Percentiles rank a stretch among this genome's conserved stretches.
These are phyloP conservation scores for Beauveria sp. DNA, from an alignment of 2,329 filamentous ascomycete genomes.

Conservation along the genomic window DNA sequence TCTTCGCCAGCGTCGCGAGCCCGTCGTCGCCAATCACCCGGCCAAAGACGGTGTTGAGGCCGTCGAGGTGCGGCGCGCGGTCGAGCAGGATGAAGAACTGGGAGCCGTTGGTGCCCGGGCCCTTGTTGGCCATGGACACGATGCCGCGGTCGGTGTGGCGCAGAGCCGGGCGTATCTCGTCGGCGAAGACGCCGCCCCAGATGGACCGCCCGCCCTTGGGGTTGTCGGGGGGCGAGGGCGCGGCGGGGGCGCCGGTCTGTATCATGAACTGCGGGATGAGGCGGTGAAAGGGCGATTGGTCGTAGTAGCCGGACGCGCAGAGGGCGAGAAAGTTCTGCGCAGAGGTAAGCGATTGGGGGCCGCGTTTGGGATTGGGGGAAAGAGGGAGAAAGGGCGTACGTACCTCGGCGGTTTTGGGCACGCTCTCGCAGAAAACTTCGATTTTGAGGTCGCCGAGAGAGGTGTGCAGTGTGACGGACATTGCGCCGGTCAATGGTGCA, in stretches of 20 bases:
- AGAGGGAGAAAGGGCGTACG: neutral
- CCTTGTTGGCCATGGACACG: conserved; percentile 73
- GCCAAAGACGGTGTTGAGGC: conserved; percentile 78
- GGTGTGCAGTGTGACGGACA: conserved; percentile 75
- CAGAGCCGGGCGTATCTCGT: conserved; percentile 68
- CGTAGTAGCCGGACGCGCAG: conserved; percentile 72
- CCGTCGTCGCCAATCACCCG: conserved; percentile 61
- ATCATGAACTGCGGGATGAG: conserved; percentile 76
- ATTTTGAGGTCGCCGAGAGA: conserved; percentile 86
- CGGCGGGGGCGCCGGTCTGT: conserved; percentile 61
- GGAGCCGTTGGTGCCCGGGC: conserved; percentile 63
- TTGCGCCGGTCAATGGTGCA: conserved; percentile 20
- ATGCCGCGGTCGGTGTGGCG: conserved; percentile 62
- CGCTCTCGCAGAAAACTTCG: conserved; percentile 91
- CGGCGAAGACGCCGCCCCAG: conserved; percentile 66
- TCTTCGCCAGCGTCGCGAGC: conserved; percentile 56
- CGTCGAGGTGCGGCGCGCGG: conserved; percentile 72
- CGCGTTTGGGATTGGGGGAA: neutral
- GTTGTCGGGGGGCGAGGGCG: conserved; percentile 42
- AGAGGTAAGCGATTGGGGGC: conserved; percentile 7
- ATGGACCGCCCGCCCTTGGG: conserved; percentile 66
- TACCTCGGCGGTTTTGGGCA: conserved; percentile 84
- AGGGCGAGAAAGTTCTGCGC: conserved; percentile 76
- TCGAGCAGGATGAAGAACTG: conserved; percentile 80
- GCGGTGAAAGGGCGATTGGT: conserved; percentile 69